Base-by-base conservation (phyloP, 2,329 filamentous ascomycete genomes). In the Phaeomoniella chlamydospora region DNA sequence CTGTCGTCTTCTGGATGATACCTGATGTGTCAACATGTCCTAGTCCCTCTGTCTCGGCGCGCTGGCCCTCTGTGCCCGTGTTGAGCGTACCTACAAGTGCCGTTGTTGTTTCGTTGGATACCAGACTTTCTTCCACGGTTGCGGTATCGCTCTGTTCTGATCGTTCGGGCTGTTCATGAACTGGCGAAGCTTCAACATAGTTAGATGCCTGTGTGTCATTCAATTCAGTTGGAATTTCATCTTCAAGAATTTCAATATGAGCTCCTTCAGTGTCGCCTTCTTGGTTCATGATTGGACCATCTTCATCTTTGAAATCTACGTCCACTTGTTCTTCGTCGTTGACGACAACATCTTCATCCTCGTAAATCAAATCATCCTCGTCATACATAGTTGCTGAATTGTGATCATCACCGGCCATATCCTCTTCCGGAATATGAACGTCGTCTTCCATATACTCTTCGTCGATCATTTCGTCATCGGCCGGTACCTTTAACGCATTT, bases 271-370 rank as follows among this genome's bases (percentile, higher is more conserved):
- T 22, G 18, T 31, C 29, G 19, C 14, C 10, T 15, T 38, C 37
- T n/a, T 22, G 31, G 29, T 32, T 12, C 6, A 16, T 4, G 4
- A n/a, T n/a, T 26, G n/a, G 6, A 9, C 6, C n/a, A 26, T 26
- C 22, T 26, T 26, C 14, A 18, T 34, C 15, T 12, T 18, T 34
- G 15, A 15, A 18, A 34, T 34, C 15, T 15, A 34, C 32, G 22
- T 26, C 22, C 26, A 35, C 36, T 38, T 34, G 41, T 36, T 34
- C 37, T 22, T 40, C 34, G 29, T 55, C 38, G 42, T 58, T 30
- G 38, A 53, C 17, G 44, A 57, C 36, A 52, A 59, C 38, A 47
- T 61, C 22, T 41, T 60, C 35, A 55, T 55, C 10, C 58, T 57
- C 42, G 42, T 61, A 38, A 50, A 51, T 12, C 50, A 59, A 39